Evolutionary conservation across 2,329 filamentous ascomycete genomes (phyloP), one percentile per base, ranked within the genome.

Genomic region (Phialocephala sp.): DNA sequence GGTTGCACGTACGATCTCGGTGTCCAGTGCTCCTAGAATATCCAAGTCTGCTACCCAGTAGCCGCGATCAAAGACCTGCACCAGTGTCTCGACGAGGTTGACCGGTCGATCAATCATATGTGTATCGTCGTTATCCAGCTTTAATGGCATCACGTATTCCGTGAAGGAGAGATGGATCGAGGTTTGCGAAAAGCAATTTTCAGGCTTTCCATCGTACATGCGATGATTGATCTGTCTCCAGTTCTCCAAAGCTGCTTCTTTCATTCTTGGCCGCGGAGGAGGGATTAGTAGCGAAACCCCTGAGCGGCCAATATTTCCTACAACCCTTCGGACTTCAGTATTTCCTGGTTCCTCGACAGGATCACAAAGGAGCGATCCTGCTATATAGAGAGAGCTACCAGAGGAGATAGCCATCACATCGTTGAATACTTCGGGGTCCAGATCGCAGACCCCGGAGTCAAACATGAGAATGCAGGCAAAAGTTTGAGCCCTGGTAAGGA

Each of bases 381-480:
- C 65, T 1, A 75, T 68, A 41, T 61, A 76, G 1, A 76, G 63
- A 3, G 72, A 76, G 60, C 75, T 71, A 11, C 68, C 70, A 3
- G 67, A 70, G 0, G 70, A 71, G 36, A 76, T 68, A 1, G 74
- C 73, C 24, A 75, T 66, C 20, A 55, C 63, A 8, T 64, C 32
- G 8, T 22, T 45, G 5, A 61, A 20, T 6, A 20, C 22, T 2
- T 61, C 27, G 1, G 63, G 60, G n/a, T 62, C 47, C 6, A 63
- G 35, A 45, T 64, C 43, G 27, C 24, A 55, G 1, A 22, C 61
- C 18, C 68, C 68, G 8, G 68, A 66, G 6, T 69, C 66, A n/a
- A 67, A 59, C 58, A 64, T 64, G 5, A 43, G 54, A 37, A 67
- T 56, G 54, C 62, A 67, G 18, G 64, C 60, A 59, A 66, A 66